A percentile compares a stretch with the other conserved stretches of the same genome.
Evolutionary conservation across 2,329 filamentous ascomycete species (phyloP).

Genomic region (Aspergillus sp.): DNA sequence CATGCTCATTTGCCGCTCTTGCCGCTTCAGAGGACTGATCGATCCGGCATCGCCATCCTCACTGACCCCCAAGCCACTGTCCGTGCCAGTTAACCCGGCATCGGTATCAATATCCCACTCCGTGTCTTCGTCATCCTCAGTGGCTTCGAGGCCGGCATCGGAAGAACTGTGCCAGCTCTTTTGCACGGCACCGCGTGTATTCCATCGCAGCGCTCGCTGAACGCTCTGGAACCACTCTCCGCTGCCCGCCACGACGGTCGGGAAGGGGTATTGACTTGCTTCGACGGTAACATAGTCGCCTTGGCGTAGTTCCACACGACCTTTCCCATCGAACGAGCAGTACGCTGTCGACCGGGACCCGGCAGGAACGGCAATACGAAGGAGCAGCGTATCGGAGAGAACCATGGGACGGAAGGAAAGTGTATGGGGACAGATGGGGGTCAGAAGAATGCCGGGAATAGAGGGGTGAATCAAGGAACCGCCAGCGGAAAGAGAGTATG

Average conservation of each 20-base stretch:
- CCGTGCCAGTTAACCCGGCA: constrained; percentile 41
- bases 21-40: constrained; percentile 68
- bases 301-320: constrained; percentile 85
- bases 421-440: constrained; percentile 95
- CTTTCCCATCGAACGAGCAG: constrained; percentile 97
- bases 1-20: constrained; percentile 74
- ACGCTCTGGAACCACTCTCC: constrained; percentile 98
- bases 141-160: constrained; percentile 37
- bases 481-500: constrained; percentile 93
- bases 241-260: constrained; percentile 85
- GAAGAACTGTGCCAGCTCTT: constrained; percentile 70
- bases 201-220: constrained; percentile 89
- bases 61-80: constrained; percentile 57
- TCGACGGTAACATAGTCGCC: constrained; percentile 96
- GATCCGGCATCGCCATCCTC: constrained; percentile 63
- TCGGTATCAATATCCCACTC: constrained; percentile 97
- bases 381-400: constrained; percentile 87
- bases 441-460: constrained; percentile 93
- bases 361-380: constrained; percentile 82
- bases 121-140: constrained; percentile 56
- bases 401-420: constrained; percentile 98
- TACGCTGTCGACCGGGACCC: constrained; percentile 90
- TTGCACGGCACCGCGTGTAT: constrained; percentile 86
- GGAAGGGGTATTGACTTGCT: constrained; percentile 94
- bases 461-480: constrained; percentile 95